phyloP scores from a whole-genome alignment of 208 protist species.

The Angomonas deanei region DNA sequence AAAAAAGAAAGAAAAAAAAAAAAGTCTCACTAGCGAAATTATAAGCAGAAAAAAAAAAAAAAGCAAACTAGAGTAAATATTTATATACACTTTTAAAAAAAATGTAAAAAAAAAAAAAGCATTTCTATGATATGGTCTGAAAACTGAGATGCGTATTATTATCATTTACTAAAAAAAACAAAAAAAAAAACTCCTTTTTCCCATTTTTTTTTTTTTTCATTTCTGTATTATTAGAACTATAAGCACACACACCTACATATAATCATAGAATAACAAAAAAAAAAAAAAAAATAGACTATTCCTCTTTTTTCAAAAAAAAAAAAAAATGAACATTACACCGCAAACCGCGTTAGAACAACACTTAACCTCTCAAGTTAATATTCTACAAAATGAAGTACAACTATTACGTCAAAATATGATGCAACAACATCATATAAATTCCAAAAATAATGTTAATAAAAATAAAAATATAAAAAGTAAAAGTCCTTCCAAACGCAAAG shows the following conservation, averaged over 20 bases:
- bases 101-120: slow-evolving; percentile 10
- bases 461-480: slow-evolving; percentile 1
- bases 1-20: not conserved
- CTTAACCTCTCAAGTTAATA: not conserved
- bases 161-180: not conserved
- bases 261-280: not conserved
- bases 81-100: slow-evolving; percentile 1
- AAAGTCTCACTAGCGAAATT: not conserved
- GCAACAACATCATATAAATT: not conserved
- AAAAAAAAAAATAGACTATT: not conserved
- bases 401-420: not conserved
- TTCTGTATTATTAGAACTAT: not conserved
- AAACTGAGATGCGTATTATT: not conserved
- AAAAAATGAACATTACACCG: not conserved
- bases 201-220: slow-evolving; percentile 12
- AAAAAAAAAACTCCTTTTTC: slow-evolving; percentile 3
- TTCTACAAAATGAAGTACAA: not conserved
- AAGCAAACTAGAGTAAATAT: not conserved
- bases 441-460: slow-evolving; percentile 2
- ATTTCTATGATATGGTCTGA: slow-evolving; percentile 1
- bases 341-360: not conserved
- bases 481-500: not conserved
- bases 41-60: not conserved
- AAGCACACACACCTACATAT: not conserved
- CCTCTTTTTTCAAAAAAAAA: not conserved